Evolutionary conservation across 495 filamentous ascomycete species (phyloP), one percentile per base, ranked within the genome.

Genomic region (Aspergillus funiculosus): DNA sequence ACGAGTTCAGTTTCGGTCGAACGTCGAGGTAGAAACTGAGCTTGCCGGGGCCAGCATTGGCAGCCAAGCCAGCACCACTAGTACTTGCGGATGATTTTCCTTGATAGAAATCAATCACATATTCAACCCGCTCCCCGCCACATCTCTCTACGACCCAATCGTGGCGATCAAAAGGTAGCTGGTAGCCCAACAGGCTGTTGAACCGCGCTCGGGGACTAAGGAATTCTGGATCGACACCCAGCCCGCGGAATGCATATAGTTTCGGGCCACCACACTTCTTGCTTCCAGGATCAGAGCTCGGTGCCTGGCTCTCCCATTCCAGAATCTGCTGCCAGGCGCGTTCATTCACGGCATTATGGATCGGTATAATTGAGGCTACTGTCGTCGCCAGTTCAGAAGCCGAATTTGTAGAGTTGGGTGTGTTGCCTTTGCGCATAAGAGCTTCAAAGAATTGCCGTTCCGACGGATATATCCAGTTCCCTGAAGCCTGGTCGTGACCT

Each of bases 311-410:
- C 68, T 98, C 92, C 92, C 92, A 97, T 26, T 73, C 72, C 48
- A 84, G 75, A 43, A 92, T 92, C 70, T 90, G 83, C 42, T 77
- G 69, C 87, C 87, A 92, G 2, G 87, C 87, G 37, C 85, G 77
- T 73, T 92, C 87, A 67, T 91, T 92, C 58, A 98, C 92, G 39
- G 92, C 92, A 63, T 98, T 98, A 65, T 98, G 92, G 60, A 98
- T 96, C 1, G 92, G 92, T 37, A 97, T 90, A 21, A 97, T 88
- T 17, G 85, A 83, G 42, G 77, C 78, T 78, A 96, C 94, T 57
- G 94, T 86, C 15, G 73, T 68, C 1, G 80, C 79, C 21, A 73
- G 50, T 47, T 73, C 67, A 1, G 62, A 61, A 2, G 68, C 56
- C 4, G 69, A 64, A n/a, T 53, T 40, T 1, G 67, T 63, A 5